Conservation (phyloP, 2,329 filamentous ascomycete genomes). For the Calycina herbarum region DNA sequence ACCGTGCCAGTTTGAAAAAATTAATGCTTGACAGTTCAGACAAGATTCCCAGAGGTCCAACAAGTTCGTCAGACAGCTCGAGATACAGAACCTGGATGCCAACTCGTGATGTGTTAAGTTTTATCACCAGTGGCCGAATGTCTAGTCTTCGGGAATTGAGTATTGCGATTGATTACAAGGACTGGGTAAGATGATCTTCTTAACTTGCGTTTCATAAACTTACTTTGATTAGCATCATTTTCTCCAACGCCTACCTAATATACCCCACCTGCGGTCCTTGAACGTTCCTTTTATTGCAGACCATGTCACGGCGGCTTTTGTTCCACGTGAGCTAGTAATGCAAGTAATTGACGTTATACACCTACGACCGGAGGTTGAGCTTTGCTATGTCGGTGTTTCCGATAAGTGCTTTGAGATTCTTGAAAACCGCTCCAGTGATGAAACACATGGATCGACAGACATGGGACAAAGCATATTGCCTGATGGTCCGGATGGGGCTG, state of each 20-base stretch:
- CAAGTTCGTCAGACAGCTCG: constrained; percentile 40
- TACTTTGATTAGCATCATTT: constrained; percentile 65
- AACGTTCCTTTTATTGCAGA: constrained; percentile 69
- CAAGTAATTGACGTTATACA: constrained; percentile 79
- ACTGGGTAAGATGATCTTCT: constrained; percentile 60
- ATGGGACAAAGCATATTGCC: constrained; percentile 19
- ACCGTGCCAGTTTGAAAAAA: constrained; percentile 69
- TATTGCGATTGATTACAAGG: constrained; percentile 69
- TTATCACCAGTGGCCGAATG: constrained; percentile 78
- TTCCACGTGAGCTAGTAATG: constrained; percentile 69
- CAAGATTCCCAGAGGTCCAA: constrained; percentile 44
- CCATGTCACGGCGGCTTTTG: constrained; percentile 54
- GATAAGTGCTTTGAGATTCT: constrained; percentile 80
- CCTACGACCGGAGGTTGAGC: constrained; percentile 70
- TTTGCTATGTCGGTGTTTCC: constrained; percentile 77
- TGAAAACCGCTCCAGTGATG: constrained; percentile 57
- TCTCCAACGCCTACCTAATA: constrained; percentile 69
- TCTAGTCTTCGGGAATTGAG: constrained; percentile 68
- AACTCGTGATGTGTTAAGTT: constrained; percentile 66
- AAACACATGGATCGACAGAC: constrained; percentile 33
- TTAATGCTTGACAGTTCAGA: constrained; percentile 72
- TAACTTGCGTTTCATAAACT: constrained; percentile 11
- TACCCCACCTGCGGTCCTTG: constrained; percentile 69
- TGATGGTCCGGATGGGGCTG: constrained; percentile 36
- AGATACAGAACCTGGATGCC: constrained; percentile 72